phyloP scores from a whole-genome alignment of 139 green algal species.

The Coccomyxa sp. region DNA sequence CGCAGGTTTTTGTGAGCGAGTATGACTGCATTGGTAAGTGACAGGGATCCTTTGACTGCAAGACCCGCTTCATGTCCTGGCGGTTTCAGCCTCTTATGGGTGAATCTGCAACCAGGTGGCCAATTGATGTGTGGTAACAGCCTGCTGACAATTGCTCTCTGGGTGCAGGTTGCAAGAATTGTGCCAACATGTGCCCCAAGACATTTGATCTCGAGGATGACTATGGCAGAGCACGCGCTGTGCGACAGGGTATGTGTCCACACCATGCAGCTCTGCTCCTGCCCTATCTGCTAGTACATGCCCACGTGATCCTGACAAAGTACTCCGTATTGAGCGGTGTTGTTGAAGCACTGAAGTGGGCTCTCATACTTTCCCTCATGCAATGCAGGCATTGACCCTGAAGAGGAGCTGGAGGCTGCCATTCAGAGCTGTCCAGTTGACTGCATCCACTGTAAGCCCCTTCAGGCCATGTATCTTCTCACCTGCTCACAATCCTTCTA shows the following conservation, averaged over 20 bases:
- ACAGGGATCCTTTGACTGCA: too few species aligned
- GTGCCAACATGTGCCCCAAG: constrained; percentile 13
- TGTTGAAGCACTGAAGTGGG: background rate
- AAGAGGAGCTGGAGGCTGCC: constrained; percentile 22
- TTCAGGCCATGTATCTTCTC: constrained; percentile 1
- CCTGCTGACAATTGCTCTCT: too few species aligned
- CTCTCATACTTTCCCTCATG: background rate
- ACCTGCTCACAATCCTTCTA: background rate
- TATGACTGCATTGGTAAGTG: constrained; percentile 30
- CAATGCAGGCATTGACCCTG: background rate
- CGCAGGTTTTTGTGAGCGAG: constrained; percentile 37
- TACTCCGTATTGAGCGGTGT: too few species aligned
- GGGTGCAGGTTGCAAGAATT: constrained; percentile 26
- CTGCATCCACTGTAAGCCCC: constrained; percentile 30
- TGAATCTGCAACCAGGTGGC: too few species aligned
- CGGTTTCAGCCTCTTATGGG: too few species aligned
- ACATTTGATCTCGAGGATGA: constrained; percentile 30
- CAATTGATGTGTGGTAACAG: too few species aligned
- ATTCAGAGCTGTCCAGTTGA: constrained; percentile 34
- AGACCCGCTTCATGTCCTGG: too few species aligned
- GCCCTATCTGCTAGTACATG: background rate
- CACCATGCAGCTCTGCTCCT: background rate
- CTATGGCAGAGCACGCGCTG: constrained; percentile 21
- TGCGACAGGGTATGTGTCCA: background rate
- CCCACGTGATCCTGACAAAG: background rate